Conservation (phyloP, 441 rosid species). For the Gossypium lobatum region DNA sequence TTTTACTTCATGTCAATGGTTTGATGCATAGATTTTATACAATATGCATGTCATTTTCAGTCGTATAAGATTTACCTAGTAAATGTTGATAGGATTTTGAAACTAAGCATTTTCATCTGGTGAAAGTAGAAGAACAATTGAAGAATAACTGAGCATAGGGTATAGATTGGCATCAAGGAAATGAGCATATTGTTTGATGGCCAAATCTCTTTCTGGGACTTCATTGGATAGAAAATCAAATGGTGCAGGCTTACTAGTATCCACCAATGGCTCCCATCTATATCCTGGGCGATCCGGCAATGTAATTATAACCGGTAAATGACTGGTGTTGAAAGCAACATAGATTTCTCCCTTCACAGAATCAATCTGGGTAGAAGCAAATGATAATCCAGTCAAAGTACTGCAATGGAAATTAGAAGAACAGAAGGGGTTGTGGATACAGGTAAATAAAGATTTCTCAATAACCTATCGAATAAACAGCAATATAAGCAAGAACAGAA, state of each 20-base stretch:
- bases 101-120: slow-evolving; percentile 27
- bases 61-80: neutral
- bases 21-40: neutral
- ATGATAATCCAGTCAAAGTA: neutral
- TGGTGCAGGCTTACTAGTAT: slow-evolving; percentile 77
- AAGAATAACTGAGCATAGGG: slow-evolving; percentile 87
- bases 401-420: neutral
- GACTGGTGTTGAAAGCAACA: slow-evolving; percentile 73
- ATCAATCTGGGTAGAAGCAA: slow-evolving; percentile 47
- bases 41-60: neutral
- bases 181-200: slow-evolving; percentile 56
- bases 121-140: slow-evolving; percentile 59
- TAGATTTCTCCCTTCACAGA: slow-evolving; percentile 73
- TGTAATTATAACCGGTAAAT: slow-evolving; percentile 49
- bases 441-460: neutral
- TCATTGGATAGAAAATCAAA: slow-evolving; percentile 65
- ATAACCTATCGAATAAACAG: neutral
- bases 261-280: slow-evolving; percentile 86
- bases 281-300: slow-evolving; percentile 77
- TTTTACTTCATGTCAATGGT: neutral
- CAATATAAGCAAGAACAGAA: neutral
- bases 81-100: neutral
- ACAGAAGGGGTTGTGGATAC: neutral
- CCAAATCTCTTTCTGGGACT: slow-evolving; percentile 50
- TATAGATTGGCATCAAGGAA: slow-evolving; percentile 81